phyloP scores from a whole-genome alignment of 179 eudicot species.

The Camellia oleifera region DNA sequence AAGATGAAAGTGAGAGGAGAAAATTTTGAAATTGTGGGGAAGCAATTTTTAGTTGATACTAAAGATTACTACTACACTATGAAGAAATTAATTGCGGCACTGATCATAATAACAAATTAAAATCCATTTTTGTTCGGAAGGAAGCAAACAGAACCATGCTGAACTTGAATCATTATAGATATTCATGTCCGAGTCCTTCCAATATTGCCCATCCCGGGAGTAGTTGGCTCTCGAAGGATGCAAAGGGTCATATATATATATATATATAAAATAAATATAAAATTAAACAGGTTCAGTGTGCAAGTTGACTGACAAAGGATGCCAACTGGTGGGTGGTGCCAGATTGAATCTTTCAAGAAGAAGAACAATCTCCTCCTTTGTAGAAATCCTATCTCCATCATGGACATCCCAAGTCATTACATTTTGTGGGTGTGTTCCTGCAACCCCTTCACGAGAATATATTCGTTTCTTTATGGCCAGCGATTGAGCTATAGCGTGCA shows the following conservation, averaged over 20 bases:
- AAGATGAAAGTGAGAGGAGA: too few relatives aligned
- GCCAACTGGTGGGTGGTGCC: neutral
- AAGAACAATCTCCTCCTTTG: neutral
- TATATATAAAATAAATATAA: too few relatives aligned
- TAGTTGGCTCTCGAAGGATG: neutral
- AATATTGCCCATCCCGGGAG: too few relatives aligned
- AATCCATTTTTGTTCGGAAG: too few relatives aligned
- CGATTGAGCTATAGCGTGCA: neutral
- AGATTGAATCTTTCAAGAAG: constrained; percentile 8
- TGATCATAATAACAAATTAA: too few relatives aligned
- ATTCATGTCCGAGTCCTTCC: too few relatives aligned
- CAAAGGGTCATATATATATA: neutral
- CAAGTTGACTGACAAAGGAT: constrained; percentile 7
- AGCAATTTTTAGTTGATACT: too few relatives aligned
- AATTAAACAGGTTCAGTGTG: neutral
- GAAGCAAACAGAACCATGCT: too few relatives aligned
- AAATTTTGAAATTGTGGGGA: too few relatives aligned
- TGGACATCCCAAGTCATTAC: neutral
- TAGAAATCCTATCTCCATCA: neutral
- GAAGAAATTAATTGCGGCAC: too few relatives aligned
- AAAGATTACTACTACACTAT: too few relatives aligned
- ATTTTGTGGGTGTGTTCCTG: neutral
- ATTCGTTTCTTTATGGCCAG: constrained; percentile 8
- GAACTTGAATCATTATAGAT: too few relatives aligned
- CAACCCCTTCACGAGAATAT: neutral